Evolutionary conservation across 192 early-diverging fungal genomes (phyloP).

Genomic region (Lunasporangiospora selenospora): DNA sequence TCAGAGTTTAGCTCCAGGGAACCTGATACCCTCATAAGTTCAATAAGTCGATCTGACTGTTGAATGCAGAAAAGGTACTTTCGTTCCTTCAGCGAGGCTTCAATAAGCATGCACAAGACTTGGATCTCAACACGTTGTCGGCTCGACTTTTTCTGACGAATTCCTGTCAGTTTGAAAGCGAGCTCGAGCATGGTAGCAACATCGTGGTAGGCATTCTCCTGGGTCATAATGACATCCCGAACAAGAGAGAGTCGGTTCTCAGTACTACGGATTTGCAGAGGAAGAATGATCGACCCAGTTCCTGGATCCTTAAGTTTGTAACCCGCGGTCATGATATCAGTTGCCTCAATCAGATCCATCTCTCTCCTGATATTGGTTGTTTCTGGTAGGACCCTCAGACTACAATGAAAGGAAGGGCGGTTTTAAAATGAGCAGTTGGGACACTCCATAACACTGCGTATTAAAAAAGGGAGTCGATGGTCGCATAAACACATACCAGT

Average conservation of each 20-base stretch:
- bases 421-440: neutral
- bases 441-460: neutral
- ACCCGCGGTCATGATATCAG: constrained; percentile 64
- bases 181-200: constrained; percentile 62
- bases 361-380: constrained; percentile 62
- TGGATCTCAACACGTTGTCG: constrained; percentile 53
- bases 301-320: constrained; percentile 54
- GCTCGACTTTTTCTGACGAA: constrained; percentile 18
- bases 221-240: constrained; percentile 59
- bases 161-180: constrained; percentile 51
- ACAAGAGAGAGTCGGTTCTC: constrained; percentile 67
- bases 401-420: constrained; percentile 13
- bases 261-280: constrained; percentile 73
- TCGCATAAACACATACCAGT: constrained; percentile 58
- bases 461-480: neutral
- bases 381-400: constrained; percentile 66
- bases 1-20: constrained; percentile 25
- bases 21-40: constrained; percentile 38
- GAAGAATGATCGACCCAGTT: constrained; percentile 57
- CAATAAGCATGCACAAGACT: constrained; percentile 67
- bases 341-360: constrained; percentile 75
- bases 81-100: constrained; percentile 62
- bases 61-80: constrained; percentile 59
- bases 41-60: constrained; percentile 67
- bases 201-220: constrained; percentile 55